phyloP scores from a whole-genome alignment of 331 rosid species.

The Cydonia oblonga region DNA sequence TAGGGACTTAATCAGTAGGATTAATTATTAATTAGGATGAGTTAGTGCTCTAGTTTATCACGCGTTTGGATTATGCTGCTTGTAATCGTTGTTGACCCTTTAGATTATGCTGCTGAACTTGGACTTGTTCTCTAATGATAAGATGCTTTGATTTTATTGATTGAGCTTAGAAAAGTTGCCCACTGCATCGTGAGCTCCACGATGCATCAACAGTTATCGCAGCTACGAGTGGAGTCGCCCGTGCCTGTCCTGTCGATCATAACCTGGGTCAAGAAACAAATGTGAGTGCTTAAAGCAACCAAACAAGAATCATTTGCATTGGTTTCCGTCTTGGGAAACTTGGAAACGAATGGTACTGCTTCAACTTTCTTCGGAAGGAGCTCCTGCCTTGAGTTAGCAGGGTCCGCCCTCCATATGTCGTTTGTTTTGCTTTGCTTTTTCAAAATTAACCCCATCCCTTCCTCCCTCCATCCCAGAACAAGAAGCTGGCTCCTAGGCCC shows the following conservation, averaged over 20 bases:
- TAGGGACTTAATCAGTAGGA: neutral
- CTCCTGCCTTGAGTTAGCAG: constrained; percentile 43
- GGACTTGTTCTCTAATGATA: neutral
- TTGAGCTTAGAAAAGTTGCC: too few species aligned
- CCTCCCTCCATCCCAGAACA: too few species aligned
- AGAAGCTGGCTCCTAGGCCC: too few species aligned
- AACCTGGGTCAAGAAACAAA: neutral
- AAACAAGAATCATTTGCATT: too few species aligned
- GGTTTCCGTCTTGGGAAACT: neutral
- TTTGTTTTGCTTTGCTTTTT: too few species aligned
- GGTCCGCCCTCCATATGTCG: constrained; percentile 43
- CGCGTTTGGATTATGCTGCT: constrained; percentile 1
- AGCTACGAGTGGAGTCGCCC: neutral
- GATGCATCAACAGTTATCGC: neutral
- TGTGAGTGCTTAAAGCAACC: too few species aligned
- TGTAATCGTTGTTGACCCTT: constrained; percentile 1
- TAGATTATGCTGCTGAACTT: too few species aligned
- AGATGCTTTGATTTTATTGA: neutral
- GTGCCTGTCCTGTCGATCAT: neutral
- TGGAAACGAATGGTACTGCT: neutral
- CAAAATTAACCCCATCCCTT: too few species aligned
- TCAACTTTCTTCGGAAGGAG: neutral
- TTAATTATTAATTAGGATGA: neutral
- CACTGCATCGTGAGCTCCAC: too few species aligned
- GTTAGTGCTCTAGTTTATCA: constrained; percentile 2